phyloP scores from a whole-genome alignment of 2,329 filamentous ascomycete genomes.

The Diaporthe velutina region DNA sequence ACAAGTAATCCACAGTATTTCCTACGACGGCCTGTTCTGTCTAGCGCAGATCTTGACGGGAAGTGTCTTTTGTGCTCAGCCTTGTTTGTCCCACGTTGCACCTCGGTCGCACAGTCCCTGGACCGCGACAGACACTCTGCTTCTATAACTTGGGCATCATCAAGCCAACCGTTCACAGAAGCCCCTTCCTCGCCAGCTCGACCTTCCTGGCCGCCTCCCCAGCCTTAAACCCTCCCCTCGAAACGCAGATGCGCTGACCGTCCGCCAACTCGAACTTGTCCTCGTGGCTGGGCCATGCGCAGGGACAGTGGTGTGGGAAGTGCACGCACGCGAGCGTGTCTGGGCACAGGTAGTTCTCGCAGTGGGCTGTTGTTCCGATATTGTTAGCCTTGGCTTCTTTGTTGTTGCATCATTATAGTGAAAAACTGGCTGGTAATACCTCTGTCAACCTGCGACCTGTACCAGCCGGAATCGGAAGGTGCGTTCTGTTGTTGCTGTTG shows the following conservation, averaged over 20 bases:
- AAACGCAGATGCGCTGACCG: conserved; percentile 79
- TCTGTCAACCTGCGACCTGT: conserved; percentile 77
- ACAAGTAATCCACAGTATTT: conserved; percentile 30
- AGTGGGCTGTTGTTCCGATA: conserved; percentile 70
- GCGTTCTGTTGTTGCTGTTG: conserved; percentile 80
- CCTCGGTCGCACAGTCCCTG: background rate
- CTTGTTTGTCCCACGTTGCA: no score
- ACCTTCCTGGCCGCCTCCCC: conserved; percentile 82
- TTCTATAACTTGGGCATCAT: background rate
- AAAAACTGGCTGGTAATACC: conserved; percentile 58
- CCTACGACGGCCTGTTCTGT: background rate
- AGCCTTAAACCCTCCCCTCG: conserved; percentile 79
- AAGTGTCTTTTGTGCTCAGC: background rate
- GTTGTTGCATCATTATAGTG: background rate
- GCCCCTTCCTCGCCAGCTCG: conserved; percentile 82
- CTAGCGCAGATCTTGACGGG: background rate
- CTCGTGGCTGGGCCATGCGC: conserved; percentile 81
- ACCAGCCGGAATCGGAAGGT: conserved; percentile 85
- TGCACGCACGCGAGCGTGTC: conserved; percentile 95
- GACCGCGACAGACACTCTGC: background rate
- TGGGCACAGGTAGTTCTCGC: conserved; percentile 94
- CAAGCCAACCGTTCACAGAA: conserved; percentile 65
- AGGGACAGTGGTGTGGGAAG: conserved; percentile 97
- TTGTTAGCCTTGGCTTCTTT: conserved; percentile 5
- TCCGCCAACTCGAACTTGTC: conserved; percentile 83